Base-by-base conservation (phyloP, 225 moss, liverwort and hornwort genomes). In the Marchantia polymorpha region DNA sequence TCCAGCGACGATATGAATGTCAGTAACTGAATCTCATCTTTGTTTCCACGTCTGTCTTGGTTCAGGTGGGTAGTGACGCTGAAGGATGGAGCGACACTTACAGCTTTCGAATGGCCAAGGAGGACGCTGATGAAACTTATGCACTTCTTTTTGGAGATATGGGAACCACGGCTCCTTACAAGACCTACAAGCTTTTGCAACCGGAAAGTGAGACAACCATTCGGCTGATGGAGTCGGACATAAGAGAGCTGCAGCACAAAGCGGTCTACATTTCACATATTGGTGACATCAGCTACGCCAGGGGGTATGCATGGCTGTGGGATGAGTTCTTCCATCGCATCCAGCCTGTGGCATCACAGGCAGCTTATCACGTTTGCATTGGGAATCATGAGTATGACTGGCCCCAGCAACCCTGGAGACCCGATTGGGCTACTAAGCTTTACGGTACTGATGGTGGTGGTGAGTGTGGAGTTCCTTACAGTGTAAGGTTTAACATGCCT, bases 381-480 rank as follows among this genome's bases (percentile, higher is more conserved):
- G 96, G 96, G 4, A 97, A 97, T 27, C 96, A 97, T 58, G 96
- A 97, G 89, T 94, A 97, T n/a, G 78, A 94, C 77, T 97, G 91
- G 91, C 92, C 90, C 0, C 72, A 72, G 11, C 94, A 97, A 79
- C 94, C 96, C 3, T 97, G 93, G 91, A 89, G 83, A 10, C 96
- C 96, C 0, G 85, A 90, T 0, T 97, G 92, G 89, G 77, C 88
- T n/a, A 74, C 81, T 13, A 26, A 16, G 14, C 83, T 91, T 2
- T 97, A 93, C 12, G 93, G 93, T 4, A 90, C 73, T 29, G 96
- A 97, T 74, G 87, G 96, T 64, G 96, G 96, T 75, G 96, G 96
- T 13, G 96, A 97, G 80, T 97, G 96, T 55, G 96, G 96, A 17
- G 92, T 97, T 3, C 96, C 96, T 16, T 97, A 94, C 82, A 97